A percentile compares a stretch with the other conserved stretches of the same genome.
Conservation (phyloP, 306 rosid genomes). For the Cyamopsis tetragonoloba region DNA sequence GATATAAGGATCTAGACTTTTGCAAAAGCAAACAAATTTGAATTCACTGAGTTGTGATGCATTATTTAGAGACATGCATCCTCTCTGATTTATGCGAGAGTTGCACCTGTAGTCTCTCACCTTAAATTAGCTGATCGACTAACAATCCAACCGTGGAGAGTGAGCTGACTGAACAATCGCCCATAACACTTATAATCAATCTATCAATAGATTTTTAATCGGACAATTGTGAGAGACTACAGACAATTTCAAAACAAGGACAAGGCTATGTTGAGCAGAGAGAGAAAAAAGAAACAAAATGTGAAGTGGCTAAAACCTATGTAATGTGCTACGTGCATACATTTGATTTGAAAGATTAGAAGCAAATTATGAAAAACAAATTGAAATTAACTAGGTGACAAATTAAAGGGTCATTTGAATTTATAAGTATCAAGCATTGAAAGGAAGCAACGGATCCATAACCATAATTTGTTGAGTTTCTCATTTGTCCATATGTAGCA, state of each 20-base stretch:
- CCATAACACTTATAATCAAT: no score
- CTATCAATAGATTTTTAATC: no score
- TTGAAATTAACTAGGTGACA: neutral
- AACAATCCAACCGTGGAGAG: no score
- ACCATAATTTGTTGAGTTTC: conserved; percentile 19
- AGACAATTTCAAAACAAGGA: no score
- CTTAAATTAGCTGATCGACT: no score
- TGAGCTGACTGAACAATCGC: no score
- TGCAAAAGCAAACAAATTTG: conserved; percentile 25
- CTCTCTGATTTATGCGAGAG: no score
- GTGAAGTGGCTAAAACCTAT: neutral
- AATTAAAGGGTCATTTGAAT: neutral
- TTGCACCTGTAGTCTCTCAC: no score
- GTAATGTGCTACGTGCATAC: neutral
- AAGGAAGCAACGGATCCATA: neutral
- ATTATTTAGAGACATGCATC: no score
- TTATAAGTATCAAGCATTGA: neutral
- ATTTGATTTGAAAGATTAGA: neutral
- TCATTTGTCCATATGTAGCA: conserved; percentile 14
- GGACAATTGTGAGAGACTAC: no score
- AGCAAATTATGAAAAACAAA: neutral
- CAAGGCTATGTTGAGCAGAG: neutral
- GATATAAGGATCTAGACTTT: conserved; percentile 22
- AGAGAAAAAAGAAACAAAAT: neutral
- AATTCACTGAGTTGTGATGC: conserved; percentile 10